phyloP scores from a whole-genome alignment of 2,329 filamentous ascomycete genomes.

The Epichloe gansuensis region DNA sequence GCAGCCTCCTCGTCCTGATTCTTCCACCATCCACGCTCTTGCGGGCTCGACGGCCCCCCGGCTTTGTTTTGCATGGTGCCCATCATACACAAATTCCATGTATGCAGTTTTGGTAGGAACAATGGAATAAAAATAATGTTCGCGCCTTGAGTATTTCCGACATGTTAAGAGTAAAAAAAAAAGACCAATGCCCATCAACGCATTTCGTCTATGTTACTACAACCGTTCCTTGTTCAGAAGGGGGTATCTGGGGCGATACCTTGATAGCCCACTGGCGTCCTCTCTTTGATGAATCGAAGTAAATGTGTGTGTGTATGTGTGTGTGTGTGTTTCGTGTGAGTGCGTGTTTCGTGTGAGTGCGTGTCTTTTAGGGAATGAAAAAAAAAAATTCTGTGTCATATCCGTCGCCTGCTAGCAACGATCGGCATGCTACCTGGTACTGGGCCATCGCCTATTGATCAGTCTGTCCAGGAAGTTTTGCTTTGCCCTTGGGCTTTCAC shows the following conservation, averaged over 20 bases:
- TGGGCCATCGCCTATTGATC: neutral
- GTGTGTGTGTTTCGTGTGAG: neutral
- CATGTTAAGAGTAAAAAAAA: conserved; percentile 4
- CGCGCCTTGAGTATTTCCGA: neutral
- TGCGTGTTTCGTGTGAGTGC: conserved; percentile 5
- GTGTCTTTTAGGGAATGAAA: neutral
- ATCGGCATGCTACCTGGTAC: too few relatives aligned
- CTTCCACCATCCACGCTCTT: neutral
- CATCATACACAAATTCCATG: neutral
- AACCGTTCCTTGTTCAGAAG: conserved; percentile 11
- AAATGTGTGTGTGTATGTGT: neutral
- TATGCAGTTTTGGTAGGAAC: neutral
- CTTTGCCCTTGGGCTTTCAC: conserved; percentile 26
- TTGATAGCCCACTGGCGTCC: conserved; percentile 1
- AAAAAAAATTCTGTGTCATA: neutral
- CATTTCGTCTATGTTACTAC: conserved; percentile 22
- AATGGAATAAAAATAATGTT: neutral
- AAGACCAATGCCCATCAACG: conserved; percentile 11
- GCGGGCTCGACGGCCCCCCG: neutral
- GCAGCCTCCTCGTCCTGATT: neutral
- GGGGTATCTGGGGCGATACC: conserved; percentile 1
- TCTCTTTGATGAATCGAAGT: neutral
- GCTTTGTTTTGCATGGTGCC: neutral
- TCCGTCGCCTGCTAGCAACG: neutral
- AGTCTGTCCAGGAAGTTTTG: conserved; percentile 15